Evolutionary conservation across 345 rosid genomes (phyloP).

Genomic region (Erysimum cheiranthoides): DNA sequence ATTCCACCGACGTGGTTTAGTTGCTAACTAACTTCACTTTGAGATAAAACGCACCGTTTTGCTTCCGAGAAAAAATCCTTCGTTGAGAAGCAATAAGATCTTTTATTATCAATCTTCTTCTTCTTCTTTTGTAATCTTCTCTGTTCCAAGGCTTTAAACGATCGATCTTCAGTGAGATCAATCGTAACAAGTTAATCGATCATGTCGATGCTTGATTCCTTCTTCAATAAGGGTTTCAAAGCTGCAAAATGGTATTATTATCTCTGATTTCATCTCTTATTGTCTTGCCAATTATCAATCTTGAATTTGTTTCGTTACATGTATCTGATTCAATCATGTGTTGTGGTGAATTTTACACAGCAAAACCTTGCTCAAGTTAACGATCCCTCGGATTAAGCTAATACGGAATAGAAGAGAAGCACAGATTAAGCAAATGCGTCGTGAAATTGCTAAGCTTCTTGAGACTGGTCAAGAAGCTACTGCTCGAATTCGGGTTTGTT

Average conservation of each 20-base stretch:
- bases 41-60: conserved; percentile 23
- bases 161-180: conserved; percentile 27
- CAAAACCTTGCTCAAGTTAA: conserved; percentile 86
- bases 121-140: conserved; percentile 19
- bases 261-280: background rate
- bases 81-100: conserved; percentile 31
- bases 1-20: conserved; percentile 35
- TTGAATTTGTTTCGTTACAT: background rate
- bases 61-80: conserved; percentile 15
- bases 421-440: conserved; percentile 91
- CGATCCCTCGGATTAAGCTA: conserved; percentile 63
- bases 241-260: conserved; percentile 76
- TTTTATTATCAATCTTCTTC: background rate
- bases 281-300: conserved; percentile 12
- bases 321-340: conserved; percentile 11
- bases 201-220: conserved; percentile 92
- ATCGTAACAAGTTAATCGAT: background rate
- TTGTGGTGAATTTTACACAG: conserved; percentile 46
- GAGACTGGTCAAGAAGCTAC: conserved; percentile 99
- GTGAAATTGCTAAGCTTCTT: conserved; percentile 94
- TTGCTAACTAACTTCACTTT: conserved; percentile 32
- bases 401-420: conserved; percentile 90
- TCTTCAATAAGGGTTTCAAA: conserved; percentile 91
- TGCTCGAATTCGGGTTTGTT: conserved; percentile 86
- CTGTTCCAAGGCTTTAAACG: background rate